Evolutionary conservation across 1,284 basidiomycete species (phyloP), one percentile per base, ranked within the genome.

Genomic region (Gymnopus androsaceus): DNA sequence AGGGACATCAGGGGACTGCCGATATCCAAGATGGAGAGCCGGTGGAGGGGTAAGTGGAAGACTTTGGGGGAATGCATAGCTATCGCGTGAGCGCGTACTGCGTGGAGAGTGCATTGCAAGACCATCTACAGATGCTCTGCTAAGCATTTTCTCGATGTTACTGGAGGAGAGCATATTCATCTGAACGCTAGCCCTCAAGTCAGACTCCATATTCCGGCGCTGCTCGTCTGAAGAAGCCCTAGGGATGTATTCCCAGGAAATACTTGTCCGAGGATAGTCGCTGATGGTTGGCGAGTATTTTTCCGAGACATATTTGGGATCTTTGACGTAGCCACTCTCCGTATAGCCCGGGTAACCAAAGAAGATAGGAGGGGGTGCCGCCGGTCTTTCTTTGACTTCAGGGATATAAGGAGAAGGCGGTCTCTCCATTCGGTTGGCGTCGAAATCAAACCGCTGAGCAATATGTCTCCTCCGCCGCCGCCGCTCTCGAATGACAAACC

Each of bases 111-210:
- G 44, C 4, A 48, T 34, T 14, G 36, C 45, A 28, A 38, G 15
- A 4, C 30, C 51, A 37, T 54, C 51, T 8, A 50, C 48, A 19
- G 48, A 44, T 3, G 41, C 40, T 9, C 44, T 47, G 17, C 41
- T 36, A 25, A 83, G 71, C 64, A 83, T 81, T 25, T 76, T 73
- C 63, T 80, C 81, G 55, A 83, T 80, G 59, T 83, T 80, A 15
- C 76, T 66, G 3, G 76, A 75, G n/a, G 57, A 55, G 3, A 55
- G 44, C 15, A 50, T 46, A 14, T 41, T 51, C 14, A 51, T 31
- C 19, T 51, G 36, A 9, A 36, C 21, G 31, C 44, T 55, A 17
- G 28, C 12, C 27, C 44, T 47, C 14, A 36, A 4, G 21, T 48
- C 34, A n/a, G 34, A 11, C n/a, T 34, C 48, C 36, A 27, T 61